Evolutionary conservation across 495 filamentous ascomycete genomes (phyloP), one percentile per base, ranked within the genome.

Genomic region (Aspergillus bertholletiae): DNA sequence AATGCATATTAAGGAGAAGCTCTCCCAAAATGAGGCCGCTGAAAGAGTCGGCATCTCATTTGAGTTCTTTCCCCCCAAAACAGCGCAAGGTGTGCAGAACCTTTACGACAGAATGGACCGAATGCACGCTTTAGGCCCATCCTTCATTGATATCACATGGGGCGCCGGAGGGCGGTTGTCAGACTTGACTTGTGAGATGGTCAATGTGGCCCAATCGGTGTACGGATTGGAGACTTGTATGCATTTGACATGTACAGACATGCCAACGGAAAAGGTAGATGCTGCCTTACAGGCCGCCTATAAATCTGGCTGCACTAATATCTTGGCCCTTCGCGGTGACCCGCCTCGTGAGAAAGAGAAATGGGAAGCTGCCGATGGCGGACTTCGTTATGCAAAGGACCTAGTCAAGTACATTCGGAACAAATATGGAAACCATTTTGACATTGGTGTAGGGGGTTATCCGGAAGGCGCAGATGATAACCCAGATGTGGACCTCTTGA

Each of bases 21-120:
- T 99, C 58, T 81, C 87, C 57, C 89, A 93, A 63, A 88, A 90
- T 75, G 80, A 90, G 63, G 76, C 78, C 56, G 81, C 86, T 55
- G 83, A 83, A 66, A 81, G 84, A 59, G 86, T 92, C 45, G 90
- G 88, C 51, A 96, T 97, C 80, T 97, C 95, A 26, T 99, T 99
- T 71, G 95, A 99, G 74, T 99, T 96, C 80, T 99, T 97, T 74
- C 93, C 95, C 43, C 95, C 95, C n/a, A 99, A 99, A 76, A 99
- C 95, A 1, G 93, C 94, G 1, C 69, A 87, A 80, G 95, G 95
- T 81, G 93, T 99, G 8, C 95, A 97, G 77, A 99, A 99, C 69
- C 84, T 99, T 51, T 99, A 99, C 76, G 95, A 99, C 68, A 88
- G 92, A 61, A 97, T 99, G 89, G 92, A 99, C 75, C 91, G 92